Percentiles rank a stretch among this genome's conserved stretches.
These are phyloP conservation scores for Misopates orontium DNA, from an alignment of 257 asterid genomes.

Conservation along the genomic window DNA sequence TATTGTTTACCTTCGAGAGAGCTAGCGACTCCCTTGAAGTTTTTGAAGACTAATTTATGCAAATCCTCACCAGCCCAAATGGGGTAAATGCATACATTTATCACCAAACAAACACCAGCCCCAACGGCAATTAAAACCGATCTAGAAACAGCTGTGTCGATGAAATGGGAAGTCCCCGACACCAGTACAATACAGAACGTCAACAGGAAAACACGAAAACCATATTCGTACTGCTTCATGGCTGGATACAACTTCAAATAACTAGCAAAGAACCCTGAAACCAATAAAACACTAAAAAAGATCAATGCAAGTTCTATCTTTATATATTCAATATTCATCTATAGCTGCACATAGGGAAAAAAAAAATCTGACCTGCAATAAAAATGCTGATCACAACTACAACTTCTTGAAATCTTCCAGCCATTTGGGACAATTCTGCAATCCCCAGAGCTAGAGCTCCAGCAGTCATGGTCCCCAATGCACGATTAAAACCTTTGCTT, in stretches of 20 bases:
- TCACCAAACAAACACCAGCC: slow-evolving; percentile 66
- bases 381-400: slow-evolving; percentile 68
- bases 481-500: slow-evolving; percentile 90
- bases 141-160: slow-evolving; percentile 71
- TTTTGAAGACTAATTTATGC: slow-evolving; percentile 81
- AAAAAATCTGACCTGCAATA: slow-evolving; percentile 54
- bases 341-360: background rate
- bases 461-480: slow-evolving; percentile 82
- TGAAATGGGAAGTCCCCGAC: slow-evolving; percentile 65
- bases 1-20: slow-evolving; percentile 69
- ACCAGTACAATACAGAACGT: slow-evolving; percentile 79
- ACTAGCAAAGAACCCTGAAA: slow-evolving; percentile 64
- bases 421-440: slow-evolving; percentile 62
- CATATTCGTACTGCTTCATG: slow-evolving; percentile 89
- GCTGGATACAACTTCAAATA: slow-evolving; percentile 77
- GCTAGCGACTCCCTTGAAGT: slow-evolving; percentile 74
- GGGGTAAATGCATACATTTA: slow-evolving; percentile 71
- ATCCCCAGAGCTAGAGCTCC: slow-evolving; percentile 80
- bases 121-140: slow-evolving; percentile 76
- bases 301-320: background rate
- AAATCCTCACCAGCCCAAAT: slow-evolving; percentile 97
- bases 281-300: slow-evolving; percentile 15
- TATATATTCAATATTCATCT: background rate
- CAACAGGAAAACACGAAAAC: slow-evolving; percentile 85
- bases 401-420: slow-evolving; percentile 61